phyloP scores from a whole-genome alignment of 495 filamentous ascomycete genomes.

The Aspergillus ellipticus region DNA sequence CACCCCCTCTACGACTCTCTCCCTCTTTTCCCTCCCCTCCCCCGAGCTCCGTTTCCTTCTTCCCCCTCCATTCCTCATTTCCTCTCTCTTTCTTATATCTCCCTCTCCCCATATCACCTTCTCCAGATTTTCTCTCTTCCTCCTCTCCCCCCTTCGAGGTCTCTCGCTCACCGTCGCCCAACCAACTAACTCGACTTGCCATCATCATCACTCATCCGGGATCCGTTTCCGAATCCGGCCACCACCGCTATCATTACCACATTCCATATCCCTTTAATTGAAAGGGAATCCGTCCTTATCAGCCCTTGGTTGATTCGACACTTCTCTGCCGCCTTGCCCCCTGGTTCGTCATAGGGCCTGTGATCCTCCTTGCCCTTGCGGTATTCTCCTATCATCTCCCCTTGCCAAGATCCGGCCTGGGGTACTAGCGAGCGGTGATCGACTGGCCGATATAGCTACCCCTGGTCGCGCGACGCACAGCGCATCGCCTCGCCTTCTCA shows the following conservation, averaged over 20 bases:
- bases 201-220: not conserved
- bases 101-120: constrained; percentile 27
- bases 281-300: constrained; percentile 4
- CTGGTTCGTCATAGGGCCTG: constrained; percentile 5
- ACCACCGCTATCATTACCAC: constrained; percentile 2
- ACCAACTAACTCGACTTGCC: constrained; percentile 11
- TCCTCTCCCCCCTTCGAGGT: constrained; percentile 10
- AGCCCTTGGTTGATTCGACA: not conserved
- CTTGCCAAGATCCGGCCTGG: constrained; percentile 14
- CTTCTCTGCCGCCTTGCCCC: not conserved
- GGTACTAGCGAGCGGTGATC: constrained; percentile 30
- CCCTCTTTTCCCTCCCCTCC: constrained; percentile 37
- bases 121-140: constrained; percentile 25
- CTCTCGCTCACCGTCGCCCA: constrained; percentile 12
- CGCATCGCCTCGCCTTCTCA: constrained; percentile 23
- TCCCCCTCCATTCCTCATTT: constrained; percentile 43
- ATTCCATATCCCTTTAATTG: constrained; percentile 10
- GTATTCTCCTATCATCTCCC: constrained; percentile 6
- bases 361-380: constrained; percentile 13
- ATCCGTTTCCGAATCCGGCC: constrained; percentile 12
- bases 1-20: constrained; percentile 25
- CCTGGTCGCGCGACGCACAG: constrained; percentile 23
- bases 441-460: constrained; percentile 25
- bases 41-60: constrained; percentile 28
- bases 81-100: constrained; percentile 24